Evolutionary conservation across 257 asterid genomes (phyloP), one percentile per base, ranked within the genome.

Genomic region (Fraxinus quadrangulata): DNA sequence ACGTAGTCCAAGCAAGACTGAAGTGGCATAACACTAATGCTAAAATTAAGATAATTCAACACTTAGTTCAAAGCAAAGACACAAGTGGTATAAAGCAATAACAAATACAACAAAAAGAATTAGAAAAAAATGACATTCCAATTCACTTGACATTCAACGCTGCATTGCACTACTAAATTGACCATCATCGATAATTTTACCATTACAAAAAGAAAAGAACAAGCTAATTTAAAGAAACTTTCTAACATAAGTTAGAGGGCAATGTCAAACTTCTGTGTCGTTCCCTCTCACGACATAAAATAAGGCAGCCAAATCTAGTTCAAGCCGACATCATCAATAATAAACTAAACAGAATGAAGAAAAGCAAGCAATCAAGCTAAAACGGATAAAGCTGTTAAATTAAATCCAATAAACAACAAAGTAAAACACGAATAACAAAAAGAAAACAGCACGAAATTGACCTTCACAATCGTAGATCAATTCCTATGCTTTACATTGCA

Each of bases 351-450:
- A 37, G 45, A 73, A 68, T 14, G 30, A 39, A 26, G 17, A 11
- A 40, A 42, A 49, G 51, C 65, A 81, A 80, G 24, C 37, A 75
- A 75, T 73, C 34, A 59, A 71, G 75, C 77, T 61, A 78, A 75
- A 39, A 45, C 56, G 30, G 56, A 77, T 34, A 70, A 81, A 68
- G 36, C 79, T 74, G 76, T 70, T 61, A 82, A 83, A 77, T 75
- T 75, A 78, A 86, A 82, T 79, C 75, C 83, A 74, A 75, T 71
- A 70, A 67, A 17, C 71, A 79, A 73, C 77, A 72, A 78, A 79
- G 67, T 6, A 19, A 74, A 81, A 65, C 5, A 31, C 49, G 3
- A 6, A 39, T 61, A 71, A 65, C 2, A 76, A 73, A 77, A 36
- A 79, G 40, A 45, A 75, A 83, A 76, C 81, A 36, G 70, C 84